Percentiles rank a stretch among this genome's conserved stretches.
Evolutionary conservation across 805 yeast genomes (phyloP).

Genomic region (Priceomyces fermenticarens): DNA sequence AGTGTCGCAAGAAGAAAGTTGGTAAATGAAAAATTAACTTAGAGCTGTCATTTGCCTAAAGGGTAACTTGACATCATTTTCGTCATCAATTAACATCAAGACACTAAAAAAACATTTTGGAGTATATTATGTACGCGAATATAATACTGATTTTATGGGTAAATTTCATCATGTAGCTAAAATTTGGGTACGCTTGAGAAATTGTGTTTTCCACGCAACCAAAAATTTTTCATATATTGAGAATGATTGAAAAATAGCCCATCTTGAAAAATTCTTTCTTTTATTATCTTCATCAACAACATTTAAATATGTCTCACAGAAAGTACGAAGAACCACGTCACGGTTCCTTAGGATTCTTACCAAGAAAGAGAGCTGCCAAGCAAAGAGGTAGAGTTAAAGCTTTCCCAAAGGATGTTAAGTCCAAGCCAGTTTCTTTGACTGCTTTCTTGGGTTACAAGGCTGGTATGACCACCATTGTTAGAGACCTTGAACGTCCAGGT

Average conservation of each 20-base stretch:
- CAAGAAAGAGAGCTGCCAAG: conserved; percentile 99
- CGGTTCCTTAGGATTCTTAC: conserved; percentile 99
- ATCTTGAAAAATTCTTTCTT: not conserved
- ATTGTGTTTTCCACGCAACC: conserved; percentile 2
- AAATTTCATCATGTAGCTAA: too few relatives aligned
- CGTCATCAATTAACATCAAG: too few relatives aligned
- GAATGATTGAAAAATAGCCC: not conserved
- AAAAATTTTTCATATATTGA: conserved; percentile 6
- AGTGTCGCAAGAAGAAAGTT: too few relatives aligned
- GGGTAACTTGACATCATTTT: too few relatives aligned
- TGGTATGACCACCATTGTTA: conserved; percentile 99
- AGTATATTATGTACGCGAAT: too few relatives aligned
- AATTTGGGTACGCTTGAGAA: too few relatives aligned
- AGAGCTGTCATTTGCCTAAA: too few relatives aligned
- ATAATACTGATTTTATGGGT: too few relatives aligned
- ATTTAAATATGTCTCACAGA: conserved; percentile 89
- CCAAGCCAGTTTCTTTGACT: conserved; percentile 97
- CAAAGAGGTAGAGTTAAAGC: conserved; percentile 99
- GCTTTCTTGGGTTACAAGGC: conserved; percentile 99
- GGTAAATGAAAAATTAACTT: too few relatives aligned
- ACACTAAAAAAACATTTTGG: too few relatives aligned
- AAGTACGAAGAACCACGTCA: conserved; percentile 99
- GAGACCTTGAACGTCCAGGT: conserved; percentile 99
- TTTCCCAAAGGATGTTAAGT: conserved; percentile 97
- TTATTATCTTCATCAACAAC: not conserved